Base-by-base conservation (phyloP, 495 filamentous ascomycete species). In the Lepidopterella palustris region DNA sequence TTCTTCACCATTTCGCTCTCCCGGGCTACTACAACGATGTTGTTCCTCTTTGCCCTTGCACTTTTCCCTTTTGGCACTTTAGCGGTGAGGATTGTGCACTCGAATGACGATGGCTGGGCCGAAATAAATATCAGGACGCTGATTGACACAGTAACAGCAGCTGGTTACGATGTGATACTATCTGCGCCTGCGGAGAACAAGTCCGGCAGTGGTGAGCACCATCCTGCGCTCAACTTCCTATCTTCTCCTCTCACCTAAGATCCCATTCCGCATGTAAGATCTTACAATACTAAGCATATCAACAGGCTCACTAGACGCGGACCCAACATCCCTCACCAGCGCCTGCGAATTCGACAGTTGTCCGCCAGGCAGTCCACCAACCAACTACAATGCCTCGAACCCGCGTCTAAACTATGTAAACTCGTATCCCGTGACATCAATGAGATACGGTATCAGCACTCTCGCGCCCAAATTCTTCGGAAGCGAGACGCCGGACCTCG, bases 91-190 rank as follows among this genome's bases (percentile, higher is more conserved):
- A 55, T 61, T 49, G 69, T 88, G 50, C 82, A 82, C 26, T 81
- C 80, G 51, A 87, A 88, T 64, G 85, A 87, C 61, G 85, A 88
- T 72, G 84, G 85, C 21, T 88, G 84, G 84, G 85, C 84, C 3
- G 84, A 86, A 65, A 78, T 77, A 15, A 87, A 88, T 61, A 75
- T 84, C 29, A 78, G 85, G 15, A 70, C 74, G 1, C 71, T 87
- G 45, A 81, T 80, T 70, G 65, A 79, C 52, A 68, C 77, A 1
- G 72, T 88, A 6, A 73, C 68, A 2, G 68, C 59, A 0, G 77
- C 79, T 0, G 83, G 82, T 0, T 79, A 87, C 61, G 76, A 79
- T 8, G 81, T 81, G 3, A 75, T 88, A 23, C 71, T 88, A 1
- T 84, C 82, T 0, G 83, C 78, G 0, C 84, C 85, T 0, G 84